Conservation (phyloP, 305 asterid genomes). For the Andrographis paniculata region DNA sequence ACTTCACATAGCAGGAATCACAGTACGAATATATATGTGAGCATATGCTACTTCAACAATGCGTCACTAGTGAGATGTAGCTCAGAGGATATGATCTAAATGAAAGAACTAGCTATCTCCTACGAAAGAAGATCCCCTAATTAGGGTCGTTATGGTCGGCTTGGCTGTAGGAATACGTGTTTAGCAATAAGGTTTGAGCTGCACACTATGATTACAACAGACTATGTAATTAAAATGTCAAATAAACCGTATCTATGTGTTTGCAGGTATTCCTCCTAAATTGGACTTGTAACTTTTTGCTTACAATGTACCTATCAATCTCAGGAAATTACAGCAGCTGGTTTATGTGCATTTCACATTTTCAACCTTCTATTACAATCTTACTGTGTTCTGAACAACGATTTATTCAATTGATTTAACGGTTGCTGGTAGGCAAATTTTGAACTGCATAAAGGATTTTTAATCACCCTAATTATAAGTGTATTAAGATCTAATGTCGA, state of each 20-base stretch:
- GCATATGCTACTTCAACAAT: background rate
- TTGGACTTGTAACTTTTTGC: no score
- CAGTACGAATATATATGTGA: background rate
- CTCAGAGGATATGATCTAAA: background rate
- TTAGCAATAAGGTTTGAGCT: background rate
- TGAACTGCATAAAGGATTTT: no score
- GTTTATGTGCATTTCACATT: no score
- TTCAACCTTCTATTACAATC: no score
- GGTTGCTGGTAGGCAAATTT: no score
- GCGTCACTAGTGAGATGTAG: background rate
- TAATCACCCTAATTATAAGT: no score
- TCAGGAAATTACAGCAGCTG: background rate
- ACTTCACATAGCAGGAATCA: background rate
- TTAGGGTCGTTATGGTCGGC: no score
- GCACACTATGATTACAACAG: background rate
- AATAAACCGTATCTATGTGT: background rate
- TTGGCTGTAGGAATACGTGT: background rate
- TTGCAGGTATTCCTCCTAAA: background rate
- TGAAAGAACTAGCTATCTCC: background rate
- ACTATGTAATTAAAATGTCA: background rate
- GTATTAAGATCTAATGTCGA: no score
- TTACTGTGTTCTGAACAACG: no score
- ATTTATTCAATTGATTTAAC: no score
- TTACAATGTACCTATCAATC: background rate
- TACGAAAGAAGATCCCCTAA: no score